These are phyloP conservation scores for Backusella parvicylindrica DNA, from an alignment of 192 early-diverging fungal species.

Conservation along the genomic window DNA sequence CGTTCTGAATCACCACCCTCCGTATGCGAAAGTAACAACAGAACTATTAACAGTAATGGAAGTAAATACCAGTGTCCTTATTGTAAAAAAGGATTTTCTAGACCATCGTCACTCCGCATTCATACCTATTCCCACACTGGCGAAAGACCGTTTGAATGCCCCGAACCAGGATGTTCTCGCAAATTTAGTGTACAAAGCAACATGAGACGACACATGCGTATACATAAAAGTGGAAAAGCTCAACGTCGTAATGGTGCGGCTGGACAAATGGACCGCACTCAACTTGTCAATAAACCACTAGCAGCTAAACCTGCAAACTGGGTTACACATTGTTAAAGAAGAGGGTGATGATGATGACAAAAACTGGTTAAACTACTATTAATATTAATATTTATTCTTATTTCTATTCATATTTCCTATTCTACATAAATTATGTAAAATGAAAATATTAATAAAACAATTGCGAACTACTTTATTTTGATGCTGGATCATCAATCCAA, in stretches of 20 bases:
- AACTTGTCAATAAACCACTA: constrained; percentile 14
- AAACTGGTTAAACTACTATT: not conserved
- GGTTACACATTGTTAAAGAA: constrained; percentile 3
- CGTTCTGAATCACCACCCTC: not conserved
- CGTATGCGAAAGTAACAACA: not conserved
- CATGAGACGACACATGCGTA: constrained; percentile 29
- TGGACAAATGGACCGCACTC: not conserved
- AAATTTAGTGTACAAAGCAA: constrained; percentile 32
- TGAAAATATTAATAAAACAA: not conserved
- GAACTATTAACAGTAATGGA: not conserved
- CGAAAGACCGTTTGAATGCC: constrained; percentile 56
- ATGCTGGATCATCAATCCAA: not conserved
- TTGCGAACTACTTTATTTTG: not conserved
- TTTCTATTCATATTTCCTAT: not conserved
- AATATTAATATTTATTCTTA: not conserved
- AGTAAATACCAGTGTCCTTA: constrained; percentile 49
- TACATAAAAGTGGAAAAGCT: constrained; percentile 35
- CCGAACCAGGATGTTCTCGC: constrained; percentile 29
- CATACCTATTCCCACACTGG: constrained; percentile 63
- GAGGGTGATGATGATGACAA: not conserved
- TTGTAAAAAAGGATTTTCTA: constrained; percentile 55
- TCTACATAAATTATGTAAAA: not conserved
- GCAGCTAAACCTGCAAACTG: constrained; percentile 10
- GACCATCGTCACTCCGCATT: constrained; percentile 57
- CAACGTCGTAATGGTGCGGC: constrained; percentile 31